phyloP scores from a whole-genome alignment of 1,284 basidiomycete species.

The Coniferiporia sulphurascens region DNA sequence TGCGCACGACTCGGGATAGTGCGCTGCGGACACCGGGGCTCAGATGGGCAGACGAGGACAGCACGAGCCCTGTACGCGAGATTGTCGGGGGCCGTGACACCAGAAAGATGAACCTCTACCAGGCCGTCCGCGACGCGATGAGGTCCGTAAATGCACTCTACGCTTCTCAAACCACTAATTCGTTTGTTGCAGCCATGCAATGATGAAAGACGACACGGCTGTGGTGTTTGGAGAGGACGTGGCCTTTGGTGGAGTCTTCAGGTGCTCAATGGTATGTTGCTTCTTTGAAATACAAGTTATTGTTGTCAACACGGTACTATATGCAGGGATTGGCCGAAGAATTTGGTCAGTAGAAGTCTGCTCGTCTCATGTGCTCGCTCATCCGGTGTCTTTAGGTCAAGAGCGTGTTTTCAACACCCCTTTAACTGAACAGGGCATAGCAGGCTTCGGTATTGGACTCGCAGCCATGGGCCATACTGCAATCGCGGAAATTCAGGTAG shows the following conservation, averaged over 20 bases:
- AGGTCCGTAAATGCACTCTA: conserved; percentile 42
- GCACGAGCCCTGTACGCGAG: conserved; percentile 34
- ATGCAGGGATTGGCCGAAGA: conserved; percentile 85
- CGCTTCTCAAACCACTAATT: not conserved
- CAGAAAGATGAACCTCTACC: conserved; percentile 87
- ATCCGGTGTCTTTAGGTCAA: conserved; percentile 45
- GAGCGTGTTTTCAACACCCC: conserved; percentile 97
- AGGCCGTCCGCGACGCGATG: conserved; percentile 85
- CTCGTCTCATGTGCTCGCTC: conserved; percentile 7
- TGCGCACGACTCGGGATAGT: conserved; percentile 58
- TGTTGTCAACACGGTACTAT: not conserved
- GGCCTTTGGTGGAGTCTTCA: conserved; percentile 90
- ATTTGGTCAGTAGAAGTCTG: conserved; percentile 54
- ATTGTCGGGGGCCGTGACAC: conserved; percentile 77
- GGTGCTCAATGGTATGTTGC: conserved; percentile 68
- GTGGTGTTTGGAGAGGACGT: conserved; percentile 94
- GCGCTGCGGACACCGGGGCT: conserved; percentile 72
- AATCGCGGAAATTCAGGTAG: conserved; percentile 81
- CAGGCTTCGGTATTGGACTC: conserved; percentile 90
- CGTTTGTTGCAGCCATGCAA: conserved; percentile 57
- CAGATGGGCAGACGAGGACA: conserved; percentile 61
- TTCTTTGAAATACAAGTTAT: not conserved
- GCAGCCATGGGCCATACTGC: conserved; percentile 93
- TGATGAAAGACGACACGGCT: conserved; percentile 81
- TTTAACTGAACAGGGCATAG: conserved; percentile 91